Conservation (phyloP, 2,329 filamentous ascomycete genomes). For the Colletotrichum sp. region DNA sequence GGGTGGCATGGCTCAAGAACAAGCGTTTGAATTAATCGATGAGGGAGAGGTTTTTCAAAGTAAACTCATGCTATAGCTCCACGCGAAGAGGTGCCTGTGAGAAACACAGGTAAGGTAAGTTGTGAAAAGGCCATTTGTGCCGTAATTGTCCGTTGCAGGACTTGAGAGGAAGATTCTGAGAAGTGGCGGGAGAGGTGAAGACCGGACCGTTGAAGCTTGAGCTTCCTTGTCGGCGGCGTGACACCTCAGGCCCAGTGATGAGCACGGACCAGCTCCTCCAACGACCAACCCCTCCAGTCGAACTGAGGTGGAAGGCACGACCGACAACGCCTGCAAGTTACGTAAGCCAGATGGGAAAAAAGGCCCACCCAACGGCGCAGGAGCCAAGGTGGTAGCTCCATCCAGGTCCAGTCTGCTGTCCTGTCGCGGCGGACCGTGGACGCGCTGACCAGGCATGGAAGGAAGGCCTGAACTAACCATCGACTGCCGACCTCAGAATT, state of each 20-base stretch:
- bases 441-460: constrained; percentile 11
- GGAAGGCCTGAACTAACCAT: constrained; percentile 10
- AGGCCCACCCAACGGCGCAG: not conserved
- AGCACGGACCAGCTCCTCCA: not conserved
- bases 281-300: not conserved
- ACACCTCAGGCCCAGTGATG: not conserved
- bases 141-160: not conserved
- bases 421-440: constrained; percentile 17
- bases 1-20: constrained; percentile 11
- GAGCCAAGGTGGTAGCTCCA: constrained; percentile 17
- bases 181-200: not conserved
- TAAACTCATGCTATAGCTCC: not conserved
- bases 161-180: not conserved
- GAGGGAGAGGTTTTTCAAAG: not conserved
- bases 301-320: not conserved
- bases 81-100: not conserved
- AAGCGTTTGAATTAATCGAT: constrained; percentile 12
- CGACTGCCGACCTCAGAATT: constrained; percentile 12
- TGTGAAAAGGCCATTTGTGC: not conserved
- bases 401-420: constrained; percentile 1
- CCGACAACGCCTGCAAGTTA: not conserved
- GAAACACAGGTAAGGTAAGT: not conserved
- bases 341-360: not conserved
- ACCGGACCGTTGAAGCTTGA: not conserved
- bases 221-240: not conserved